Conservation (phyloP, 176 grass and related monocot genomes). For the Zoysia pacifica region DNA sequence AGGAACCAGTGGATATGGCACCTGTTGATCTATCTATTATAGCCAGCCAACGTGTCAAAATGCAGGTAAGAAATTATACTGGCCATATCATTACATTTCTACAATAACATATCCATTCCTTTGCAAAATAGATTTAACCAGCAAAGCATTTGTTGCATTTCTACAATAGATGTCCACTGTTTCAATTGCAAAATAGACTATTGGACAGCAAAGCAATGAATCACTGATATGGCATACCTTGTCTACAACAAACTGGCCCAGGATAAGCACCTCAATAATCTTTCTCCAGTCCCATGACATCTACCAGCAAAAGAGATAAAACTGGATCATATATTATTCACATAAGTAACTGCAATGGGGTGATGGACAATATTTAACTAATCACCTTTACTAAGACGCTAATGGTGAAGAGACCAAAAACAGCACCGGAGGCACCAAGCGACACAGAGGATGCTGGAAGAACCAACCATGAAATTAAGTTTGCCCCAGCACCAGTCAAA, state of each 20-base stretch:
- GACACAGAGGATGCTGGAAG: slow-evolving; percentile 76
- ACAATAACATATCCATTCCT: background rate
- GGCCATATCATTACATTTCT: background rate
- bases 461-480: slow-evolving; percentile 88
- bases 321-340: background rate
- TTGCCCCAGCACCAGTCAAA: slow-evolving; percentile 89
- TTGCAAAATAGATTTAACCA: background rate
- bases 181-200: background rate
- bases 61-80: background rate
- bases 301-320: slow-evolving; percentile 42
- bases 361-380: background rate
- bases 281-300: slow-evolving; percentile 99
- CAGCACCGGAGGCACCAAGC: slow-evolving; percentile 91
- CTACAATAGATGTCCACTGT: background rate
- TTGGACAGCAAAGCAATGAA: slow-evolving; percentile 2
- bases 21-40: background rate
- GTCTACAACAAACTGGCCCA: slow-evolving; percentile 97
- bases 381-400: slow-evolving; percentile 98
- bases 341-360: slow-evolving; percentile 14
- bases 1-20: background rate
- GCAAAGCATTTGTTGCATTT: background rate
- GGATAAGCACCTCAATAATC: slow-evolving; percentile 95
- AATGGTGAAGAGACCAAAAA: slow-evolving; percentile 97
- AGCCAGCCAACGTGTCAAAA: background rate
- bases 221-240: slow-evolving; percentile 50